phyloP scores from a whole-genome alignment of 768 basidiomycete genomes.

The Naganishia randhawae region DNA sequence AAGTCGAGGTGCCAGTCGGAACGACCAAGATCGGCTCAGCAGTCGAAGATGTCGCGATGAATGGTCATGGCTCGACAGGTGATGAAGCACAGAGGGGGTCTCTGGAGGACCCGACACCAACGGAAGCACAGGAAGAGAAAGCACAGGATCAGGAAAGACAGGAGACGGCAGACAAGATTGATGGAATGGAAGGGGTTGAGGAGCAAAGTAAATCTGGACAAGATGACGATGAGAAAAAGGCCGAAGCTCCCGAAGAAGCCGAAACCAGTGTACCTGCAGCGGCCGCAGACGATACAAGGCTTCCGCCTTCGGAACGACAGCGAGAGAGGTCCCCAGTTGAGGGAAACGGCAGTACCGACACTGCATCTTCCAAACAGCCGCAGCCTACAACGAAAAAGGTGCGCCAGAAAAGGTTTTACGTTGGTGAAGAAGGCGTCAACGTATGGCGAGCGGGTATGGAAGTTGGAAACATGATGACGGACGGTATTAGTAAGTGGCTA shows the following conservation, averaged over 20 bases:
- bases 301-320: slow-evolving; percentile 2
- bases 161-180: neutral
- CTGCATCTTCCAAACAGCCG: neutral
- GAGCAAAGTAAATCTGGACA: neutral
- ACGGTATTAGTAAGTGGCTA: slow-evolving; percentile 69
- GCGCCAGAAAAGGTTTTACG: slow-evolving; percentile 58
- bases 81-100: neutral
- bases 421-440: slow-evolving; percentile 83
- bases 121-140: neutral
- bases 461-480: slow-evolving; percentile 72
- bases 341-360: slow-evolving; percentile 26
- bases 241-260: neutral
- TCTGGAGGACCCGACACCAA: neutral
- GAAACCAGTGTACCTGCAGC: no score
- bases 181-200: slow-evolving; percentile 16
- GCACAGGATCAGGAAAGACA: slow-evolving; percentile 2
- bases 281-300: slow-evolving; percentile 1
- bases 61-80: neutral
- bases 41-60: neutral
- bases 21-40: neutral
- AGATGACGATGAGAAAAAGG: neutral
- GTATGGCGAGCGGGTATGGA: slow-evolving; percentile 90
- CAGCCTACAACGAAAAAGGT: slow-evolving; percentile 50
- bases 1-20: slow-evolving; percentile 17
- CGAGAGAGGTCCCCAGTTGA: neutral